Evolutionary conservation across 331 rosid species (phyloP).

Genomic region (Phaseolus coccineus): DNA sequence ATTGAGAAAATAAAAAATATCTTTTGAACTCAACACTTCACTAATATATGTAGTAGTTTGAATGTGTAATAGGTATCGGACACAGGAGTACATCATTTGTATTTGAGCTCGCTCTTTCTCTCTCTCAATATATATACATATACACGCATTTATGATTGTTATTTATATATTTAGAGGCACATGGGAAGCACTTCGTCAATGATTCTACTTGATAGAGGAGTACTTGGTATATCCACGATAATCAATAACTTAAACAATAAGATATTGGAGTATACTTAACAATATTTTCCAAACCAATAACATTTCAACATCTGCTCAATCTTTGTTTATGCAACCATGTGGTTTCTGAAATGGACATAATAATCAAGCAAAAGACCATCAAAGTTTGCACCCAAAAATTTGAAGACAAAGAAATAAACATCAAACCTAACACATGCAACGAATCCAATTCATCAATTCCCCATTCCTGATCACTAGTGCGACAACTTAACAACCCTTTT

Average conservation of each 20-base stretch:
- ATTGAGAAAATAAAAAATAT: too few species aligned
- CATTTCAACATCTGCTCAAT: slow-evolving; percentile 27
- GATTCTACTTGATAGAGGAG: not conserved
- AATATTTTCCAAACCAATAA: slow-evolving; percentile 27
- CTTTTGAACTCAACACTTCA: too few species aligned
- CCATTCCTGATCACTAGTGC: slow-evolving; percentile 14
- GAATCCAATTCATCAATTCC: slow-evolving; percentile 15
- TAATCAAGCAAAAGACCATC: not conserved
- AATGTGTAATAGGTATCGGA: too few species aligned
- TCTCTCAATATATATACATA: too few species aligned
- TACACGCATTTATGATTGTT: not conserved
- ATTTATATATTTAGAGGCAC: slow-evolving; percentile 23
- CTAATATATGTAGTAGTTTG: too few species aligned
- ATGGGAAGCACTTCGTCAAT: slow-evolving; percentile 42
- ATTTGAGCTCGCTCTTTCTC: too few species aligned
- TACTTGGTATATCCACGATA: not conserved
- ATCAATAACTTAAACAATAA: not conserved
- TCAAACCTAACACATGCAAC: slow-evolving; percentile 40
- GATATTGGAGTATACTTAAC: not conserved
- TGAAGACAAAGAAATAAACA: not conserved
- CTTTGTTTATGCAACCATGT: slow-evolving; percentile 25
- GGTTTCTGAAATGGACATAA: not conserved
- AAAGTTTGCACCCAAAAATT: slow-evolving; percentile 2
- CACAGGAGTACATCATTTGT: too few species aligned
- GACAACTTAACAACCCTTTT: slow-evolving; percentile 34